These are phyloP conservation scores for Clavariopsis aquatica DNA, from an alignment of 495 filamentous ascomycete species.

Conservation along the genomic window DNA sequence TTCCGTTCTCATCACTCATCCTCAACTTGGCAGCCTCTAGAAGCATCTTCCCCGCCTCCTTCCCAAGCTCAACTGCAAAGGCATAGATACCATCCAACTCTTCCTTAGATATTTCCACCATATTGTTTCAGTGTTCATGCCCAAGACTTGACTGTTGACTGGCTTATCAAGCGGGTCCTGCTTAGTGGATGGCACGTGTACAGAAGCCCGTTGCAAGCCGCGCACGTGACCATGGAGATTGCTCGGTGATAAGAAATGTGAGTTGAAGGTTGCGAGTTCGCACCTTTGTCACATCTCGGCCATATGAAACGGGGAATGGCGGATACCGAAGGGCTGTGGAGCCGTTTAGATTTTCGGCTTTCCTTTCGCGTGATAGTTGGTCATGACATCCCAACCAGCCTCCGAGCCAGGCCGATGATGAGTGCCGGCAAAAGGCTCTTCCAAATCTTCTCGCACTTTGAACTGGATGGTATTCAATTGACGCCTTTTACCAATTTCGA, in stretches of 20 bases:
- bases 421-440: conserved; percentile 28
- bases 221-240: conserved; percentile 4
- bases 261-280: not conserved
- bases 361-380: not conserved
- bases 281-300: not conserved
- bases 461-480: not conserved
- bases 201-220: conserved; percentile 13
- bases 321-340: not conserved
- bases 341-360: not conserved
- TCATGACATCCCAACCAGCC: not conserved
- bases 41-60: conserved; percentile 62
- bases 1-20: conserved; percentile 41
- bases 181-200: not conserved
- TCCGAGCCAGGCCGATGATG: not conserved
- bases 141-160: not conserved
- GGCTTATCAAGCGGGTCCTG: not conserved
- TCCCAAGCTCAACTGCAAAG: conserved; percentile 65
- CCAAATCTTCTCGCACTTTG: too few species aligned
- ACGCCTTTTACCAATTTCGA: not conserved
- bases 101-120: conserved; percentile 37
- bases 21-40: conserved; percentile 55
- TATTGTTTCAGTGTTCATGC: conserved; percentile 11
- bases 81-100: conserved; percentile 63
- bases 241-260: conserved; percentile 10
- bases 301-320: not conserved